phyloP scores from a whole-genome alignment of 2,329 filamentous ascomycete genomes.

The Aphanoascus verrucosus region DNA sequence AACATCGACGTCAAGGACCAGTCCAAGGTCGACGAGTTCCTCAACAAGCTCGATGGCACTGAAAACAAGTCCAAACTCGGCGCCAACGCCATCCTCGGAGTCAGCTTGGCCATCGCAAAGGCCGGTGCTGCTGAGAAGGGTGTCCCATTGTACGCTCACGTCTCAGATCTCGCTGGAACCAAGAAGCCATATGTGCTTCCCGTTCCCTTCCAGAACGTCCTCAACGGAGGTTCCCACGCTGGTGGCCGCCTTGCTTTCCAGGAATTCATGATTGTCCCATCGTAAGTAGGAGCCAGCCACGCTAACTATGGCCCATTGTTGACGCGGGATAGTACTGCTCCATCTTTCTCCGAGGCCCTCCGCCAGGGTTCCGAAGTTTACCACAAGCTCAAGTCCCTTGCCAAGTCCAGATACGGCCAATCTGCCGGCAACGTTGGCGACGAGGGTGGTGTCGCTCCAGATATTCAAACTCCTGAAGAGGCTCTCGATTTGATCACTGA shows the following conservation, averaged over 20 bases:
- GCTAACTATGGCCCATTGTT: conserved; percentile 11
- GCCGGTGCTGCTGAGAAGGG: conserved; percentile 82
- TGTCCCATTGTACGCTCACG: conserved; percentile 76
- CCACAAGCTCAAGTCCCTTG: conserved; percentile 90
- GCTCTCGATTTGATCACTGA: conserved; percentile 92
- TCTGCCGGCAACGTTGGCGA: conserved; percentile 98
- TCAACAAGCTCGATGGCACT: conserved; percentile 75
- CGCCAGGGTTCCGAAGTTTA: conserved; percentile 96
- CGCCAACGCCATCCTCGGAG: conserved; percentile 80
- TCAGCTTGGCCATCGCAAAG: conserved; percentile 75
- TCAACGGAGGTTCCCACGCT: conserved; percentile 91
- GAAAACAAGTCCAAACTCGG: conserved; percentile 79
- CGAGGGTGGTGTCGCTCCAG: conserved; percentile 97
- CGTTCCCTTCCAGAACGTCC: conserved; percentile 87
- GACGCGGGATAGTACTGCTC: conserved; percentile 51
- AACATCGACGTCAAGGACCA: conserved; percentile 78
- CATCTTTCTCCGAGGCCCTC: conserved; percentile 89
- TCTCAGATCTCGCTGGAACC: conserved; percentile 76
- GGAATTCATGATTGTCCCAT: conserved; percentile 91
- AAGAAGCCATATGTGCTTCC: conserved; percentile 88
- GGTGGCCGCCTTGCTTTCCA: conserved; percentile 93
- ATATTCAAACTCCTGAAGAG: conserved; percentile 95
- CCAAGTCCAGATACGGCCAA: conserved; percentile 99
- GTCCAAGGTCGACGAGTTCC: conserved; percentile 70
- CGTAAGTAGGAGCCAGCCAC: conserved; percentile 40